These are phyloP conservation scores for Clonostachys byssicola DNA, from an alignment of 2,329 filamentous ascomycete species.

Conservation along the genomic window DNA sequence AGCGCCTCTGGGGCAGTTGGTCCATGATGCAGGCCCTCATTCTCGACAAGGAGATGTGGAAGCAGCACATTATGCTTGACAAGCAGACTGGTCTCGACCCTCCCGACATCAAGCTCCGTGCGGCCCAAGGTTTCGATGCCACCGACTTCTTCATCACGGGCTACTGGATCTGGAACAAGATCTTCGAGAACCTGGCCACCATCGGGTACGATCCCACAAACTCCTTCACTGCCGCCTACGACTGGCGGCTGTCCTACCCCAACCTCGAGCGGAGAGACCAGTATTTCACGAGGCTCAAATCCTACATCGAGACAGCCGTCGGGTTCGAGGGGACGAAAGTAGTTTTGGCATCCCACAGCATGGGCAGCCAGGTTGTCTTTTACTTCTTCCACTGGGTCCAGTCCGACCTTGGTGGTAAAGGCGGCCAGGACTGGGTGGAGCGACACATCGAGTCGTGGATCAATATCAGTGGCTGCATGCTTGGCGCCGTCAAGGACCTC, in stretches of 20 bases:
- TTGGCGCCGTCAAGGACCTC: conserved; percentile 87
- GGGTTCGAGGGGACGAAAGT: conserved; percentile 73
- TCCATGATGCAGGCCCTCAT: conserved; percentile 97
- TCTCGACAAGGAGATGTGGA: conserved; percentile 91
- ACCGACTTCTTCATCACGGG: conserved; percentile 89
- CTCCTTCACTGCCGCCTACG: conserved; percentile 68
- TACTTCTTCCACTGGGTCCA: conserved; percentile 82
- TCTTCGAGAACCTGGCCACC: conserved; percentile 91
- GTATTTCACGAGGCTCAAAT: conserved; percentile 89
- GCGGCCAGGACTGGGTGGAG: conserved; percentile 87
- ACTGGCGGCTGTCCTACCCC: conserved; percentile 88
- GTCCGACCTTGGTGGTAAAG: conserved; percentile 69
- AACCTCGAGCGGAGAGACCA: conserved; percentile 90
- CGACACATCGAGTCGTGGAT: conserved; percentile 90
- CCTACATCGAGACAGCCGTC: conserved; percentile 81
- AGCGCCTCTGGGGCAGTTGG: conserved; percentile 96
- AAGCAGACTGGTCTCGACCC: conserved; percentile 88
- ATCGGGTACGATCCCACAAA: conserved; percentile 90
- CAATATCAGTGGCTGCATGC: conserved; percentile 97
- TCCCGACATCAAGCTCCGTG: conserved; percentile 81
- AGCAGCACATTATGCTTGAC: conserved; percentile 95
- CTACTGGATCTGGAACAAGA: conserved; percentile 99
- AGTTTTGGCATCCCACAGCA: conserved; percentile 87
- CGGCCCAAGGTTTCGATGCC: conserved; percentile 94
- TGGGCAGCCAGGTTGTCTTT: conserved; percentile 94